These are phyloP conservation scores for Pseudogymnoascus sp. DNA, from an alignment of 2,329 filamentous ascomycete species.

Conservation along the genomic window DNA sequence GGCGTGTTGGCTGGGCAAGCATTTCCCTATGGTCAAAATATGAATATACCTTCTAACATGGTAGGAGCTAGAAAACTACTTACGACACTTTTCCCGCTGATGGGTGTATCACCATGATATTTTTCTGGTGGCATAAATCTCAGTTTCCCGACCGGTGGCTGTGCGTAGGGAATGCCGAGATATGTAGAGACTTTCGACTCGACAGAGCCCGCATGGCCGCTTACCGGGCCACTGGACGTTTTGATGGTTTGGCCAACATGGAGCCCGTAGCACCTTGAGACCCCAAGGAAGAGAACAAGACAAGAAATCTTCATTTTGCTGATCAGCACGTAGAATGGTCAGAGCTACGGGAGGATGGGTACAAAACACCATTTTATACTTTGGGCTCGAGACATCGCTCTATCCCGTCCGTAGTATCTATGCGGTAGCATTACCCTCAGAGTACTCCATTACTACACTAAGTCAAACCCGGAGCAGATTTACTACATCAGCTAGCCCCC, in stretches of 20 bases:
- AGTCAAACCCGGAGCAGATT: neutral
- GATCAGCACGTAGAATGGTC: neutral
- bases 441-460: neutral
- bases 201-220: constrained; percentile 20
- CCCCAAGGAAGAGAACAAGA: neutral
- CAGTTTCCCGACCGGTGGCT: constrained; percentile 31
- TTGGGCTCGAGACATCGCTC: neutral
- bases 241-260: constrained; percentile 22
- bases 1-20: constrained; percentile 8
- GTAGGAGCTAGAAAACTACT: constrained; percentile 19
- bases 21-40: neutral
- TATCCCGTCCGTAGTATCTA: neutral
- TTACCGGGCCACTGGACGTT: constrained; percentile 23
- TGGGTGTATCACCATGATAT: constrained; percentile 14
- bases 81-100: constrained; percentile 22
- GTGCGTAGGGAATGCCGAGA: constrained; percentile 34
- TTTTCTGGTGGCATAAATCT: constrained; percentile 31
- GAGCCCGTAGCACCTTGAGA: neutral
- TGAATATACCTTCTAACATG: constrained; percentile 13
- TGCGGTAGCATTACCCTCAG: neutral
- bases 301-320: neutral
- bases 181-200: constrained; percentile 26
- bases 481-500: neutral
- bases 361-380: neutral
- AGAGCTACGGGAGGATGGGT: neutral